Base-by-base conservation (phyloP, 2,329 filamentous ascomycete species). In the Neofusicoccum sp. region DNA sequence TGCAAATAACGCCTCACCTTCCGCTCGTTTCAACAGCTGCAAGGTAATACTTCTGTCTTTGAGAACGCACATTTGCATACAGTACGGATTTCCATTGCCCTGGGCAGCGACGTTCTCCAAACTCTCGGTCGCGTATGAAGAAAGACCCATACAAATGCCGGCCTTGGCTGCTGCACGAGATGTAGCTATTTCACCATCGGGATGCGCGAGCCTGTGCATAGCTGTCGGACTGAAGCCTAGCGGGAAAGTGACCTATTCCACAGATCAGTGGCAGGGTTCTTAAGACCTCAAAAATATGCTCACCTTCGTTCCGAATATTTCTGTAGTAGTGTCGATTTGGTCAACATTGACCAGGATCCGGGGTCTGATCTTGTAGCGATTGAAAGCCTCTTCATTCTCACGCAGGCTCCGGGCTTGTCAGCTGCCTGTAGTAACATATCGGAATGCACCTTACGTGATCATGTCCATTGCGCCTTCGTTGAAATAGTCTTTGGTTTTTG, bases 201-300 rank as follows among this genome's bases (percentile, higher is more conserved):
- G 70, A 65, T 91, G 86, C 67, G 88, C 86, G 28, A 89, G 82
- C 1, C 75, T 75, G 65, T 90, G 86, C 1, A 89, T 85, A 1
- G 88, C 87, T 1, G 90, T 77, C 0, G 88, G 88, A 3, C 69
- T 69, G 28, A 76, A 67, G 51, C 75, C 74, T 20, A 77, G 68
- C 5, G 76, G 76, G 45, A 76, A 63, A 0, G 66, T 64, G 11
- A 69, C 66, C 61, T 59, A n/a, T n/a, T n/a, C n/a, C n/a, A n/a
- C n/a, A n/a, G n/a, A n/a, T n/a, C n/a, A n/a, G n/a, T n/a, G n/a
- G n/a, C n/a, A n/a, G n/a, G n/a, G n/a, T n/a, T n/a, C n/a, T 20
- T 34, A 51, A 53, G 54, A 61, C 36, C n/a, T 16, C 4, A 12
- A 12, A 1, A n/a, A 43, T 43, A 26, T 14, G 31, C 28, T 24